Percentiles rank a stretch among this genome's conserved stretches.
These are phyloP conservation scores for Rhizopogon vulgaris DNA, from an alignment of 768 basidiomycete species.

Conservation along the genomic window DNA sequence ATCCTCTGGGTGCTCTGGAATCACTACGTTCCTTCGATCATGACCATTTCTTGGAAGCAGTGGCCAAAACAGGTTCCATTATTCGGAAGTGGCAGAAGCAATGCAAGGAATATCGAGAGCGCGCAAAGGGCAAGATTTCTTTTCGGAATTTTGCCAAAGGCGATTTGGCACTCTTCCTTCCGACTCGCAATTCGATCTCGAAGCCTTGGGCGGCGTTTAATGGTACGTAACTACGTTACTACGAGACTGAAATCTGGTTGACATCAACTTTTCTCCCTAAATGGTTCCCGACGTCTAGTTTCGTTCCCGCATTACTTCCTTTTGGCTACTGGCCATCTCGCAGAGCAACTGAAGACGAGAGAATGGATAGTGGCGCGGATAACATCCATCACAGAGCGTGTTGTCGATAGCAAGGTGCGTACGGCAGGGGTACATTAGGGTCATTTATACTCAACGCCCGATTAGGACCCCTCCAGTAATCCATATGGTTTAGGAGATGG, in stretches of 20 bases:
- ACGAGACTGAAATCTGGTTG: neutral
- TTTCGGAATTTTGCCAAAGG: constrained; percentile 94
- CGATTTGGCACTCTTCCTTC: constrained; percentile 92
- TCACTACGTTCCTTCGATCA: constrained; percentile 72
- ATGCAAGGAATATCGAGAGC: constrained; percentile 91
- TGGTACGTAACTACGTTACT: constrained; percentile 42
- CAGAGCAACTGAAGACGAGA: constrained; percentile 81
- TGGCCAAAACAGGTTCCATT: constrained; percentile 76
- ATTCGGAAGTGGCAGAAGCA: constrained; percentile 97
- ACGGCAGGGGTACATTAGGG: neutral
- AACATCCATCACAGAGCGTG: constrained; percentile 78
- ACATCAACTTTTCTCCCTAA: constrained; percentile 9
- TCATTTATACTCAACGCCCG: neutral
- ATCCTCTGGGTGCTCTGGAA: constrained; percentile 65
- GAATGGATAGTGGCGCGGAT: constrained; percentile 97
- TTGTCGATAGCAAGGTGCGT: constrained; percentile 74
- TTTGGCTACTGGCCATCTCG: constrained; percentile 77
- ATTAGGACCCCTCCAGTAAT: constrained; percentile 74
- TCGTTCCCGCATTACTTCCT: constrained; percentile 98
- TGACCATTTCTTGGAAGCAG: constrained; percentile 77
- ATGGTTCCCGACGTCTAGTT: constrained; percentile 45
- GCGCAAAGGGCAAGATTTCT: constrained; percentile 94
- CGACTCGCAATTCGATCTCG: constrained; percentile 88
- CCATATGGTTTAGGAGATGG: constrained; percentile 87
- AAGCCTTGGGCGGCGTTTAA: constrained; percentile 99